phyloP scores from a whole-genome alignment of 1,284 basidiomycete species.

The Singerocomus inundabilis region DNA sequence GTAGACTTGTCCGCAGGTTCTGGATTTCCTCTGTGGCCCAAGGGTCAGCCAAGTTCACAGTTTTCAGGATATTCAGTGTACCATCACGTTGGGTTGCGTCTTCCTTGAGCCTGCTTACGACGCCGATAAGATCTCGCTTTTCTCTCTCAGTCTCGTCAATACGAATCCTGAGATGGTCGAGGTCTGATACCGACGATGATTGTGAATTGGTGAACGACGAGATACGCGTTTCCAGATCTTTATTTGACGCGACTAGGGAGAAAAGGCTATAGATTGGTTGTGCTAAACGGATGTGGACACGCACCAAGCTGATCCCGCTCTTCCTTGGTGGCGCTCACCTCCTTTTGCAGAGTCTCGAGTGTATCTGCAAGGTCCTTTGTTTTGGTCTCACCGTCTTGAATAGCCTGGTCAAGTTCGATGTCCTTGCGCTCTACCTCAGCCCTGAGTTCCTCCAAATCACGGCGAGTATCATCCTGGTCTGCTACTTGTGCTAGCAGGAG shows the following conservation, averaged over 20 bases:
- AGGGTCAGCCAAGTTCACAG: constrained; percentile 8
- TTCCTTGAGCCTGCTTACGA: constrained; percentile 71
- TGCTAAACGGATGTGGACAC: constrained; percentile 22
- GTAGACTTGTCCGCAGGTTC: constrained; percentile 62
- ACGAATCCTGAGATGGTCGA: constrained; percentile 53
- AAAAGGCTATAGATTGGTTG: constrained; percentile 7
- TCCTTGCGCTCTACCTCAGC: constrained; percentile 68
- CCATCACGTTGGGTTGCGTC: constrained; percentile 69
- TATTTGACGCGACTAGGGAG: constrained; percentile 48
- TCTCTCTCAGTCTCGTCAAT: constrained; percentile 74
- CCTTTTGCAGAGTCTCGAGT: constrained; percentile 49
- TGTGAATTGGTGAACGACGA: constrained; percentile 52
- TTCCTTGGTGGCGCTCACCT: constrained; percentile 51
- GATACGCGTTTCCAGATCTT: constrained; percentile 53
- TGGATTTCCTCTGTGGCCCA: constrained; percentile 60
- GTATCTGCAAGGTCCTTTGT: constrained; percentile 54
- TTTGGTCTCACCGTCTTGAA: constrained; percentile 67
- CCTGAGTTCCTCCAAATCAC: constrained; percentile 62
- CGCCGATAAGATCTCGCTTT: constrained; percentile 74
- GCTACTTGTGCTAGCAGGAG: constrained; percentile 55
- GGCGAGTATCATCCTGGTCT: constrained; percentile 51
- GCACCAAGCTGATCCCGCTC: constrained; percentile 66
- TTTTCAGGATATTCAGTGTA: constrained; percentile 26
- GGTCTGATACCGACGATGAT: constrained; percentile 57
- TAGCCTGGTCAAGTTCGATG: constrained; percentile 73